Evolutionary conservation across 2,329 filamentous ascomycete species (phyloP), one percentile per base, ranked within the genome.

Genomic region (Fusarium anguioides): DNA sequence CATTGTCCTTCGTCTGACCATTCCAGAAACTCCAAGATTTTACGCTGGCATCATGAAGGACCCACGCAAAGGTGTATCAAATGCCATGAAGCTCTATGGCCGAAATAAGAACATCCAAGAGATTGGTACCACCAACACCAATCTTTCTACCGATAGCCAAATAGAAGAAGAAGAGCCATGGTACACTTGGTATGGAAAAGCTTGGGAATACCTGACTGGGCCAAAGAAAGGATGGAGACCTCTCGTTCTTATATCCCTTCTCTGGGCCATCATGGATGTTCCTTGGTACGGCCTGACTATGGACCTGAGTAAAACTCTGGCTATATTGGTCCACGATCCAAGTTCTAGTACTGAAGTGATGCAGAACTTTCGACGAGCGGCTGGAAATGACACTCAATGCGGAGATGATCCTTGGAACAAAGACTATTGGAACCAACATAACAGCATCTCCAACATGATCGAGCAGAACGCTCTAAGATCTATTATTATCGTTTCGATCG

Each of bases 181-280:
- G 52, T 39, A 55, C 24, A n/a, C 51, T 11, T 54, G 51, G 51
- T 54, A 54, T 14, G 37, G 21, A 7, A 49, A 26, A 1, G 27
- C 52, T 6, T 49, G 52, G 35, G n/a, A 49, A 12, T 56, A 64
- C 40, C 9, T 64, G 17, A 27, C 24, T 14, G 56, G 56, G 6
- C 49, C 48, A 6, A 60, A 53, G 14, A 48, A 50, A 44, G 57
- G 51, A 35, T 56, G 49, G 61, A 49, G 41, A 7, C 40, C 46
- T 4, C 37, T 62, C 1, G 24, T 41, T 9, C 21, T 62, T 3
- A 64, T 64, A 14, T 56, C 49, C 5, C 31, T 60, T 7, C 57
- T 64, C 12, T 64, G 61, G 61, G 61, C 48, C 5, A 46, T 64
- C 2, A 61, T 64, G 61, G 61, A 64, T 9, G 29, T 64, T 11